Evolutionary conservation across 345 rosid genomes (phyloP), one percentile per base, ranked within the genome.

Genomic region (Salix koriyanagi): DNA sequence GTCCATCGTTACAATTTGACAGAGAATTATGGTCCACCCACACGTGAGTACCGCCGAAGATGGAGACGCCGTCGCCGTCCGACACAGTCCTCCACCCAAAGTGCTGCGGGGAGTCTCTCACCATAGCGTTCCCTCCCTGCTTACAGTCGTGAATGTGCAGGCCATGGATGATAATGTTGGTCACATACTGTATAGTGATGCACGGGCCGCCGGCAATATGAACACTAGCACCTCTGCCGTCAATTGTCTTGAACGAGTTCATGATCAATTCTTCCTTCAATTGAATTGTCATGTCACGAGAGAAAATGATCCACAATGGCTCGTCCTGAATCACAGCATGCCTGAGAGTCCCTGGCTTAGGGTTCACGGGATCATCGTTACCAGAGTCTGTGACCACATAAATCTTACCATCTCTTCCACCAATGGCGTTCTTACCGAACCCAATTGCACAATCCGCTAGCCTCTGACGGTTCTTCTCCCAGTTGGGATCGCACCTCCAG

Each of bases 51-150:
- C 80, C 83, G 1, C 83, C 83, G 21, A 80, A 80, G 73, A 80
- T 80, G 46, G 80, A 76, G 65, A 80, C 83, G 0, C 77, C 83
- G 48, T 80, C 83, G n/a, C 83, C 83, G 14, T 80, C 83, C 15
- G 83, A 80, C 61, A 61, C n/a, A 26, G 83, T 80, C 65, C 83
- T 72, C 83, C 83, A 80, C 36, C 83, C 83, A 28, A 66, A 80
- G 62, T 80, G 83, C 50, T 11, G 5, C 25, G 83, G 83, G 41
- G 83, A 76, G 80, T 80, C 83, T 69, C 83, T 42, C 74, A 80
- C 79, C 16, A 44, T 56, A 72, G 83, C 77, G 46, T 80, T 80
- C 76, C 83, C 83, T 26, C 83, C 83, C 46, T 72, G 65, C 77
- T 80, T 80, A 36, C 83, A 80, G 14, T 80, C 83, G 25, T 80